Base-by-base conservation (phyloP, 192 early-diverging fungal species). In the Funneliformis mosseae region DNA sequence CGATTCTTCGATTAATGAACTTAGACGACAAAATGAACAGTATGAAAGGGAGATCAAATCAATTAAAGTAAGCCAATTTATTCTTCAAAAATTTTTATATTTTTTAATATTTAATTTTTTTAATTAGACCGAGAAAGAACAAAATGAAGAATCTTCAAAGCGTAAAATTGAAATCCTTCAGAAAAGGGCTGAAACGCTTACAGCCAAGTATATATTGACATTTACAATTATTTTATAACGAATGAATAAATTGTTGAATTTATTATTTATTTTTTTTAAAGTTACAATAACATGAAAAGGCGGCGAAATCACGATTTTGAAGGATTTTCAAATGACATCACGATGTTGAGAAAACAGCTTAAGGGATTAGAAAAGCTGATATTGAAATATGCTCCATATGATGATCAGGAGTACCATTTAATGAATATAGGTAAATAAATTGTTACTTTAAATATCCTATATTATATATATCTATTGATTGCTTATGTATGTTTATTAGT, bases 281-380 rank as follows among this genome's bases (percentile, higher is more conserved):
- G 88, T 50, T 91, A 92, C 78, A 74, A 77, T 25, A 27, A 87
- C 0, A 75, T 92, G 48, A 86, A 87, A 70, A 86, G 85, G 6
- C 85, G 91, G 9, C 84, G 91, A 10, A 86, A 92, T 80, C 88
- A 83, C 67, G 91, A 92, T 80, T 90, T 92, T 75, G 91, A 92
- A 77, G 91, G 91, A 10, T 92, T 92, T 81, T 91, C 91, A 0
- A 90, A 88, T 80, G 91, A 92, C 76, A 92, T 92, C 68, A 28
- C 86, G 4, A 75, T 63, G 25, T 76, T 92, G 43, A 83, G 91
- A 25, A 85, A 87, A 59, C 87, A 91, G 77, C 77, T 92, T 39
- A 86, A 84, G 55, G 39, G 25, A 69, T 84, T 92, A 39, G 90
- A 92, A 80, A 87, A 85, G 64, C 83, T 77, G 9, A 89, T 92